These are phyloP conservation scores for Penicillium steckii DNA, from an alignment of 495 filamentous ascomycete genomes.

Conservation along the genomic window DNA sequence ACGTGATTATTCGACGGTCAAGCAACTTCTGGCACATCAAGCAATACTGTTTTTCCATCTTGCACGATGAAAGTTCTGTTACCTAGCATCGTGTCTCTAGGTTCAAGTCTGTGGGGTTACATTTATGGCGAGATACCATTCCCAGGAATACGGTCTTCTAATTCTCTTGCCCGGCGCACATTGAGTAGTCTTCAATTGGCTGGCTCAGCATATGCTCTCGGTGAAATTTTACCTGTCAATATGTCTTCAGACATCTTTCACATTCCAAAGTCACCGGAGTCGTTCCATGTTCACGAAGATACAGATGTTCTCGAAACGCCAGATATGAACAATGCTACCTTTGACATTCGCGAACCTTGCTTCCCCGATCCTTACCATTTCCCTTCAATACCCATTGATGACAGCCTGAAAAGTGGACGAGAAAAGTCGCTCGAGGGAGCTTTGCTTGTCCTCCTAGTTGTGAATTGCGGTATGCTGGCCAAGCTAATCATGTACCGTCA, in stretches of 20 bases:
- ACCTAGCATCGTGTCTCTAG: constrained; percentile 8
- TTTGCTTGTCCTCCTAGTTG: not conserved
- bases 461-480: not conserved
- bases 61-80: not conserved
- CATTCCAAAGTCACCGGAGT: not conserved
- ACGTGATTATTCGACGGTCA: not conserved
- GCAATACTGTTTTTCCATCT: not conserved
- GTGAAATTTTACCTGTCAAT: not conserved
- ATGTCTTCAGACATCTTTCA: not conserved
- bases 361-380: not conserved
- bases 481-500: not conserved
- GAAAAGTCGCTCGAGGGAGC: not conserved
- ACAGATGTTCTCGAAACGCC: not conserved
- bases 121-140: constrained; percentile 13
- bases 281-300: not conserved
- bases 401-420: not conserved
- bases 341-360: not conserved
- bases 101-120: constrained; percentile 14
- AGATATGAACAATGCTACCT: not conserved
- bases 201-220: constrained; percentile 4
- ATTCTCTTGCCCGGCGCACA: constrained; percentile 11
- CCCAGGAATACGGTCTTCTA: constrained; percentile 8
- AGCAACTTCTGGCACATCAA: not conserved
- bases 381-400: not conserved
- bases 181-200: constrained; percentile 14